These are phyloP conservation scores for Saccharomycopsis schoenii DNA, from an alignment of 805 yeast species.

Conservation along the genomic window DNA sequence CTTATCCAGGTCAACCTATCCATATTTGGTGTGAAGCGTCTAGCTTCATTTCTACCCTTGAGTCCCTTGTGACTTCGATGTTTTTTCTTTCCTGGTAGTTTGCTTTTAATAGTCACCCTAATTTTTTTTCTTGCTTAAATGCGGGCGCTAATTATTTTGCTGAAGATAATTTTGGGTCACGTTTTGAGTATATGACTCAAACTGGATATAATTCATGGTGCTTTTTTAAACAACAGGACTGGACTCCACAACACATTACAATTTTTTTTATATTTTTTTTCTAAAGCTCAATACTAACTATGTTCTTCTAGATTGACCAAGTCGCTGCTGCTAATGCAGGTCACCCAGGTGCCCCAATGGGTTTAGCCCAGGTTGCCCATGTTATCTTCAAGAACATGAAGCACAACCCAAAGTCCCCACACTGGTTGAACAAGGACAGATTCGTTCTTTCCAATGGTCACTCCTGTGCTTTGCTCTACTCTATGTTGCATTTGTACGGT, in stretches of 20 bases:
- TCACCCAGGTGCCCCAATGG: constrained; percentile 99
- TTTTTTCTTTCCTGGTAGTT: not conserved
- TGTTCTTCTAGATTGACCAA: constrained; percentile 46
- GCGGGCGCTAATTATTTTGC: not conserved
- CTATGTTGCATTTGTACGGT: constrained; percentile 78
- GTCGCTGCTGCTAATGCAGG: constrained; percentile 88
- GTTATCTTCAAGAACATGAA: constrained; percentile 66
- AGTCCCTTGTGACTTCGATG: too few relatives aligned
- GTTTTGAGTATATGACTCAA: not conserved
- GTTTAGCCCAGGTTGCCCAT: constrained; percentile 94
- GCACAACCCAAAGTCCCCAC: constrained; percentile 84
- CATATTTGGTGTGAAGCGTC: too few relatives aligned
- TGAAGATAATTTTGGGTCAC: not conserved
- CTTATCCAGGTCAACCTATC: too few relatives aligned
- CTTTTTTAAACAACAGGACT: not conserved
- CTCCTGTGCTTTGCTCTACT: constrained; percentile 83
- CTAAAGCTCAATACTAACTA: constrained; percentile 6
- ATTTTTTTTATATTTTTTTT: too few relatives aligned
- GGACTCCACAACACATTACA: not conserved
- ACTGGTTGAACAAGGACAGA: constrained; percentile 92
- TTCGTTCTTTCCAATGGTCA: constrained; percentile 95
- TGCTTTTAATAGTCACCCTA: not conserved
- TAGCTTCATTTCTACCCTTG: too few relatives aligned
- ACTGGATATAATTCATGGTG: not conserved
- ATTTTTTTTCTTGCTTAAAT: not conserved